Evolutionary conservation across 495 filamentous ascomycete species (phyloP).

Genomic region (Annulohypoxylon moriforme): DNA sequence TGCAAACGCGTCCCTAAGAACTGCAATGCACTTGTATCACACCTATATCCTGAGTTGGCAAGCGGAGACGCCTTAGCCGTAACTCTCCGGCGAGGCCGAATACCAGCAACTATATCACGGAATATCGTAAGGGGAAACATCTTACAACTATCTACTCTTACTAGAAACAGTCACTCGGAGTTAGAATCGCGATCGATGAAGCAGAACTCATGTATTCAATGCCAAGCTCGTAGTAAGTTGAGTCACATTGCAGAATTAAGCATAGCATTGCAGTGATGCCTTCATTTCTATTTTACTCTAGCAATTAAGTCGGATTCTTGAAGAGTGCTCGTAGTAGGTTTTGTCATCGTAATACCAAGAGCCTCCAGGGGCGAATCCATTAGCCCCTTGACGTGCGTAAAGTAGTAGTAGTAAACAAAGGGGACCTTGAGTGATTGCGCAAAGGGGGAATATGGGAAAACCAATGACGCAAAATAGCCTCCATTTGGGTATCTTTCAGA

Average conservation of each 20-base stretch:
- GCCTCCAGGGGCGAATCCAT: constrained; percentile 41
- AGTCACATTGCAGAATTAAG: constrained; percentile 44
- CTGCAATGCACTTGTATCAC: constrained; percentile 37
- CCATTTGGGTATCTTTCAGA: constrained; percentile 48
- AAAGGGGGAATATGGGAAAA: constrained; percentile 31
- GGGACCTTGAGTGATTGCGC: constrained; percentile 22
- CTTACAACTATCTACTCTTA: constrained; percentile 8
- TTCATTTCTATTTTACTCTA: constrained; percentile 45
- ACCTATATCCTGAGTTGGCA: constrained; percentile 34
- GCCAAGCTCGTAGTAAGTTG: constrained; percentile 43
- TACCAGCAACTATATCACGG: constrained; percentile 12
- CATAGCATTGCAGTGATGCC: constrained; percentile 44
- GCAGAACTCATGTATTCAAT: constrained; percentile 22
- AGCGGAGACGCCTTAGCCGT: constrained; percentile 33
- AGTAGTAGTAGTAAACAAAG: constrained; percentile 37
- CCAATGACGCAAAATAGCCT: constrained; percentile 47
- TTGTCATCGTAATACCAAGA: constrained; percentile 39
- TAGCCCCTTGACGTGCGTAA: constrained; percentile 38
- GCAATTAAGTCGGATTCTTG: constrained; percentile 40
- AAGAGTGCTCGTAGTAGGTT: constrained; percentile 26
- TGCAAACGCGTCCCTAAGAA: constrained; percentile 26
- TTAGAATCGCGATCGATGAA: constrained; percentile 21
- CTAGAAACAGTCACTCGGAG: constrained; percentile 36
- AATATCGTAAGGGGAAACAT: constrained; percentile 12
- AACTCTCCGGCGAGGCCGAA: constrained; percentile 18